Evolutionary conservation across 1,284 basidiomycete species (phyloP).

Genomic region (Singerocomus inundabilis): DNA sequence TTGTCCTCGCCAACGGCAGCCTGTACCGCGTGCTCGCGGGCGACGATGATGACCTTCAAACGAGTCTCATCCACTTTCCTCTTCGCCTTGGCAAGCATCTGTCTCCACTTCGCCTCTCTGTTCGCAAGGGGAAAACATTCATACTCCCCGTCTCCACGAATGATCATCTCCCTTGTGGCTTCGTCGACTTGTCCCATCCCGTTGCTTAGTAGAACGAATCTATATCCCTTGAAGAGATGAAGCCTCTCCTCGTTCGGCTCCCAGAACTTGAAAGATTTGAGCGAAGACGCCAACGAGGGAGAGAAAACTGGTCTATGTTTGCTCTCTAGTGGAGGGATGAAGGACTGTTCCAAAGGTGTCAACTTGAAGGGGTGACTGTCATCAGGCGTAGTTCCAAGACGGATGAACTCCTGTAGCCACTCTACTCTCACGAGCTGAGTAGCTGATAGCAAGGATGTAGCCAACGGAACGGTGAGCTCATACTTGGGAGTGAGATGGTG

Average conservation of each 20-base stretch:
- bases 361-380: constrained; percentile 35
- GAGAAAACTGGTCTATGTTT: constrained; percentile 60
- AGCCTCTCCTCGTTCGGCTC: constrained; percentile 60
- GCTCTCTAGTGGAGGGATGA: constrained; percentile 45
- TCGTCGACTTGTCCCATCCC: constrained; percentile 46
- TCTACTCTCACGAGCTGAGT: constrained; percentile 58
- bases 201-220: constrained; percentile 61
- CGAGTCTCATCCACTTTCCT: constrained; percentile 42
- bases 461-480: constrained; percentile 46
- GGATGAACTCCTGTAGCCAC: constrained; percentile 60
- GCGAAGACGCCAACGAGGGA: constrained; percentile 42
- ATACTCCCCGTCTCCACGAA: constrained; percentile 53
- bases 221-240: constrained; percentile 47
- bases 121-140: constrained; percentile 54
- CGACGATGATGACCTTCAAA: constrained; percentile 51
- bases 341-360: constrained; percentile 49
- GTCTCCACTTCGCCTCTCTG: constrained; percentile 49
- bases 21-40: constrained; percentile 45
- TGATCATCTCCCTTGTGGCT: constrained; percentile 51
- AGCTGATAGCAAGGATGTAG: constrained; percentile 54
- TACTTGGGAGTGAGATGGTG: constrained; percentile 59
- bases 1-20: constrained; percentile 47
- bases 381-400: constrained; percentile 41
- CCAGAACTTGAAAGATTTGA: constrained; percentile 58
- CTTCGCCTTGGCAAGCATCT: constrained; percentile 49